Base-by-base conservation (phyloP, 177 flowering plant species). In the Vitis hybrid region DNA sequence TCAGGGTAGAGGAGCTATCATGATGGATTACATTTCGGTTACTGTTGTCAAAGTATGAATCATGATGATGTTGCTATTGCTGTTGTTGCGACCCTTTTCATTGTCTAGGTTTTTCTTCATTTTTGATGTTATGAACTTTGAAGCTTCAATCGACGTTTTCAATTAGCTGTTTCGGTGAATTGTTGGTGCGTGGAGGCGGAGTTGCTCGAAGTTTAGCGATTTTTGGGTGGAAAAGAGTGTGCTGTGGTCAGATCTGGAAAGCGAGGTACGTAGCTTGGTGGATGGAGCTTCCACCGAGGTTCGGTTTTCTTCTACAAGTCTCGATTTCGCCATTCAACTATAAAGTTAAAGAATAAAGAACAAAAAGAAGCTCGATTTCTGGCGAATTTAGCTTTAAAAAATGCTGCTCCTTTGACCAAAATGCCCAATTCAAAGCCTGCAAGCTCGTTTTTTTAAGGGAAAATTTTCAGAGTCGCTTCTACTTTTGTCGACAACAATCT, bases 401-500 rank as follows among this genome's bases (percentile, higher is more conserved):
- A 23, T 67, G 52, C 1, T 23, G 15, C 26, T 58, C 61, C 68
- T 79, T 79, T 77, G 80, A 76, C 81, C 58, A 68, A 63, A 62
- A 75, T 58, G 19, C 71, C 52, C 7, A 12, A 67, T 80, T 80
- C 79, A 74, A 74, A 84, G 74, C 77, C 76, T 52, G 72, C 30
- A 34, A 77, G 70, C 70, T 74, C 75, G 21, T 73, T 74, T 66
- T 71, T 75, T 64, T 67, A 80, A 49, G 65, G 14, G n/a, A 62
- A 60, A 55, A 19, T 60, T 55, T 62, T 68, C 73, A 60, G 72
- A 61, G 58, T 45, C 19, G 70, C 60, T 65, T 59, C 67, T 49
- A 64, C 86, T 81, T 85, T 87, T 71, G 6, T 60, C 68, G 85
- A 82, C 84, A 79, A 73, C 45, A 19, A 14, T 70, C 80, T 82